Evolutionary conservation across 768 basidiomycete genomes (phyloP), one percentile per base, ranked within the genome.

Genomic region (Trametes cingulata): DNA sequence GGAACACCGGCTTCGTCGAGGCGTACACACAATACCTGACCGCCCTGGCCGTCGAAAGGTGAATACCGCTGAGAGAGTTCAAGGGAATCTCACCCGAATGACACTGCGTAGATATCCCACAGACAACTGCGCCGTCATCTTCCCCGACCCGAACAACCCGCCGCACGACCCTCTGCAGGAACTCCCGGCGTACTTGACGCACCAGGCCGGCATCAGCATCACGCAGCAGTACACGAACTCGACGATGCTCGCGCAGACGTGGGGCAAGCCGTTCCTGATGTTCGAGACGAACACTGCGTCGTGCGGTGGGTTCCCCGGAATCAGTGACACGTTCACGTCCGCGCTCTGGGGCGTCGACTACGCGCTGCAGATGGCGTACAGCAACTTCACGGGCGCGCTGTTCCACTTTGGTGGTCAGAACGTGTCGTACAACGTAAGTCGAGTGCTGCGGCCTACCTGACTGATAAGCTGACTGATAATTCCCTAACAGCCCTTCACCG

Each of bases 1-100:
- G 81, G 79, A 69, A 81, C 49, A 81, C 84, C 0, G 80, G 80
- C 2, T 86, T 81, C 58, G 72, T 82, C 20, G 72, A 76, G 35
- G 63, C 71, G 1, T 85, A 77, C 61, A 70, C 67, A 17, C 68
- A 76, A 17, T 73, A 74, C 46, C 68, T 86, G 8, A 73, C 72
- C 15, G 76, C 72, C 25, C 70, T 86, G 35, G 74, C 79, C 63
- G 83, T 88, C 33, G 85, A 88, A 73, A 76, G 83, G 84, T 85
- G 66, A 19, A 61, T 15, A 35, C 13, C 17, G 15, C 41, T 12
- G 2, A 15, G 7, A 29, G 5, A 40, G 29, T 27, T 24, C 41
- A 9, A 12, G 35, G 3, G 13, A 24, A 8, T 5, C 37, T 56
- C 20, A 22, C 14, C 5, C 0, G 24, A 40, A 8, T 8, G 13